Percentiles rank a stretch among this genome's conserved stretches.
phyloP scores from a whole-genome alignment of 2,329 filamentous ascomycete species.

The Arachnomyces sp. region DNA sequence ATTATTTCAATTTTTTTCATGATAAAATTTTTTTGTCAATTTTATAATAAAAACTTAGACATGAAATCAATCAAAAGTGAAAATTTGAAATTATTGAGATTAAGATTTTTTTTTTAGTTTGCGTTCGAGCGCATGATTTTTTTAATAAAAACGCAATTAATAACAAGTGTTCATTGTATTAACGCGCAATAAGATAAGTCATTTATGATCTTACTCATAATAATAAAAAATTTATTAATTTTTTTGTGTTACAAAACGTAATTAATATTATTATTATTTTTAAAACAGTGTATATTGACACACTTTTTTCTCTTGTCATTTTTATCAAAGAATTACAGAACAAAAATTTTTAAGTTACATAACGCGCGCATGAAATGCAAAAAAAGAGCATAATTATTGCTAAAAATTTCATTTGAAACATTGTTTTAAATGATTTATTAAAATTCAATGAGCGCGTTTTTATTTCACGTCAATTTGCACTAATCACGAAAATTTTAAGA shows the following conservation, averaged over 20 bases:
- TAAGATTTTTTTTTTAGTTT: not conserved
- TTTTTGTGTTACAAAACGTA: too few relatives aligned
- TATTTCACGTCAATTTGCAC: not conserved
- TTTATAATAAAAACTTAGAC: conserved; percentile 1
- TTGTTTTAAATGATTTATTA: not conserved
- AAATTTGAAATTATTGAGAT: not conserved
- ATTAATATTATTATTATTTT: not conserved
- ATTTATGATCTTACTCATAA: too few relatives aligned
- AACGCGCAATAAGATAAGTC: too few relatives aligned
- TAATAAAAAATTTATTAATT: too few relatives aligned
- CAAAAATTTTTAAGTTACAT: not conserved
- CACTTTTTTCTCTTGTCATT: not conserved
- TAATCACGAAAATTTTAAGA: not conserved
- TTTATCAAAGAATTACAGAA: not conserved
- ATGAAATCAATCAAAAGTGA: not conserved
- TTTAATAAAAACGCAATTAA: not conserved
- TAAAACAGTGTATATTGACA: not conserved
- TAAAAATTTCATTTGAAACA: not conserved
- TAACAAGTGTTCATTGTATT: not conserved
- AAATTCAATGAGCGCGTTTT: not conserved
- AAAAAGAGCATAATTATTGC: not conserved
- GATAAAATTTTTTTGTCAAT: not conserved
- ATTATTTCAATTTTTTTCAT: not conserved
- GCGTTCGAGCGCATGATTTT: not conserved
- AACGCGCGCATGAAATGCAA: not conserved